phyloP scores from a whole-genome alignment of 768 basidiomycete species.

The Cantharellus anzutake region DNA sequence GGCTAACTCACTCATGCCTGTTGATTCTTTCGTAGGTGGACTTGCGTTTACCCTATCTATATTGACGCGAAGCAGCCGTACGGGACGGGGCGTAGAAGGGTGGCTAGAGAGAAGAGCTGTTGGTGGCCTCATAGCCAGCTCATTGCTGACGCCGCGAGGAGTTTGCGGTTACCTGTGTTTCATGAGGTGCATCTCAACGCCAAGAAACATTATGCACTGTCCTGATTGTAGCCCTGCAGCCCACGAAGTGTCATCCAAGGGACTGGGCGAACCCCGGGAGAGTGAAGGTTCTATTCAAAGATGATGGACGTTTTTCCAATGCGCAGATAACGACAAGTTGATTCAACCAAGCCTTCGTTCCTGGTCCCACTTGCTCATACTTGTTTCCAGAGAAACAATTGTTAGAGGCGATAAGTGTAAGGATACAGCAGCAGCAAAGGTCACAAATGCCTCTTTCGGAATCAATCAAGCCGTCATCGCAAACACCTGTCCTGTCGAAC shows the following conservation, averaged over 20 bases:
- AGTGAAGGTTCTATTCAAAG: conserved; percentile 85
- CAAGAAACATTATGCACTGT: neutral
- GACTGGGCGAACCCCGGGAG: conserved; percentile 99
- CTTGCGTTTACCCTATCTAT: conserved; percentile 91
- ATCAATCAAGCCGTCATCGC: neutral
- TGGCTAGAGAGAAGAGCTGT: conserved; percentile 55
- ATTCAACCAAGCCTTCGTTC: conserved; percentile 12
- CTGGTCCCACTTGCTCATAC: neutral
- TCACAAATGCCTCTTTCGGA: neutral
- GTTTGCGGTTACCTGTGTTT: conserved; percentile 58
- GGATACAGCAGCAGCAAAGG: conserved; percentile 31
- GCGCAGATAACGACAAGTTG: conserved; percentile 55
- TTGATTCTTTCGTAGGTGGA: conserved; percentile 41
- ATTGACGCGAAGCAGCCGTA: conserved; percentile 88
- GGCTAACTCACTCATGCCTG: neutral
- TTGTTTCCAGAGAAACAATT: conserved; percentile 51
- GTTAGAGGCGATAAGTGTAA: conserved; percentile 50
- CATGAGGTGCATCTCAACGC: conserved; percentile 38
- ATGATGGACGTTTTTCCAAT: conserved; percentile 48
- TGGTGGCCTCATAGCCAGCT: conserved; percentile 96
- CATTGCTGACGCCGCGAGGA: conserved; percentile 66
- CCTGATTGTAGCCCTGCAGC: conserved; percentile 11
- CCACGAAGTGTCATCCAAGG: conserved; percentile 70
- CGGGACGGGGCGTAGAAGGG: conserved; percentile 62
- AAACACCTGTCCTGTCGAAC: neutral